phyloP scores from a whole-genome alignment of 805 yeast species.

The Metschnikowia gelsemii region DNA sequence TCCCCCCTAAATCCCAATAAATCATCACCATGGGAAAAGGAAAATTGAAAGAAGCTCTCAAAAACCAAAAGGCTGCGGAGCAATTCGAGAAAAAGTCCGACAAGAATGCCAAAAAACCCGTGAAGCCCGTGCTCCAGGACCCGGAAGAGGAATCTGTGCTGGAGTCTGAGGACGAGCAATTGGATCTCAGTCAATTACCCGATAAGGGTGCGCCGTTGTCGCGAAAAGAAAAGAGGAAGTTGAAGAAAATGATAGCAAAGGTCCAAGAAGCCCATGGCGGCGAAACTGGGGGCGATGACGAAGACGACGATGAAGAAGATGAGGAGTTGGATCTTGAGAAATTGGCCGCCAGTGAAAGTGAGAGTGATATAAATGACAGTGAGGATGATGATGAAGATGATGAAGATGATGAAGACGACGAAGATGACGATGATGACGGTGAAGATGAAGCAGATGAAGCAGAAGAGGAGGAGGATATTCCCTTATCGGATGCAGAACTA shows the following conservation, averaged over 20 bases:
- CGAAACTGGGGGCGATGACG: conserved; percentile 35
- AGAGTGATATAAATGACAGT: conserved; percentile 18
- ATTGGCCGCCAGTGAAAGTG: conserved; percentile 51
- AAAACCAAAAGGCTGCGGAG: conserved; percentile 18
- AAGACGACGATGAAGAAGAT: conserved; percentile 45
- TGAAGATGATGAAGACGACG: conserved; percentile 29
- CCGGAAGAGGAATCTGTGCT: conserved; percentile 13
- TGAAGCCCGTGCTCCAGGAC: conserved; percentile 17
- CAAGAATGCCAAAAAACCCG: conserved; percentile 12
- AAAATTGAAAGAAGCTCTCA: conserved; percentile 21
- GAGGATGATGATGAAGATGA: conserved; percentile 34
- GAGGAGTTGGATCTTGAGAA: conserved; percentile 50
- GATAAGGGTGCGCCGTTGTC: conserved; percentile 40
- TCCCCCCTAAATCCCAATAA: conserved; percentile 1
- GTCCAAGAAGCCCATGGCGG: conserved; percentile 33
- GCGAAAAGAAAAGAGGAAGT: conserved; percentile 60
- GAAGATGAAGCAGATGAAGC: conserved; percentile 51
- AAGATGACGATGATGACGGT: conserved; percentile 41
- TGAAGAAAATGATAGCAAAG: conserved; percentile 48
- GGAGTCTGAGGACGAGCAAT: conserved; percentile 34
- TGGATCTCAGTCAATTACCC: conserved; percentile 39
- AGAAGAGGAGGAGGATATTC: conserved; percentile 73
- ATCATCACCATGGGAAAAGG: conserved; percentile 19
- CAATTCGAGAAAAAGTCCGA: conserved; percentile 7
- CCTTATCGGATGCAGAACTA: conserved; percentile 86